Base-by-base conservation (phyloP, 352 stramenopile genomes). In the Pythium oligandrum region DNA sequence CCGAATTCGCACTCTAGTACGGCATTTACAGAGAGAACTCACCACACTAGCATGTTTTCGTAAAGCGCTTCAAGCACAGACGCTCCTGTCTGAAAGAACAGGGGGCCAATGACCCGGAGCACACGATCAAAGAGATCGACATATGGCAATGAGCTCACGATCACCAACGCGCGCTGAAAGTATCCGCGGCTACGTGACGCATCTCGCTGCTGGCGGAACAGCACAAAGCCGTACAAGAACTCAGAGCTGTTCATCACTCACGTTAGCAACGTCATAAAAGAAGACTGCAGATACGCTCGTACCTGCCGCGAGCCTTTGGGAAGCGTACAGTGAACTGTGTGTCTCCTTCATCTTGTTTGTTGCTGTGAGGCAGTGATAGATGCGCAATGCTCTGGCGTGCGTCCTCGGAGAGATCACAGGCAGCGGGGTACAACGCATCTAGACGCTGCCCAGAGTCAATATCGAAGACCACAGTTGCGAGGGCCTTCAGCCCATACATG, bases 281-380 rank as follows among this genome's bases (percentile, higher is more conserved):
- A 55, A 5, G 31, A 44, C 2, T 4, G 5, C 11, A 49, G 4
- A 7, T 43, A 3, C 12, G 17, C 31, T 48, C 10, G 42, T 55
- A 81, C 78, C 72, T 67, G 17, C 73, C 55, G 0, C 67, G 31
- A 5, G 35, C 32, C 34, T 81, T 59, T 17, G 68, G 66, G 45
- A 89, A 90, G 54, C 85, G 80, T 53, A 93, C 84, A 6, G 76
- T 73, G 53, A 91, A 95, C 59, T 93, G 80, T 51, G 80, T 90
- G 65, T 95, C 83, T 17, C 85, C 85, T 48, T 94, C 84, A 46
- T 92, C 76, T 62, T 90, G 83, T 49, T 84, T 89, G 71, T 90
- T 93, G 70, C 82, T 90, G 63, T 95, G 83, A 26, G 85, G 84
- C 45, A 96, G 76, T 51, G 83, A 70, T 37, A 93, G 53, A 49